Evolutionary conservation across 2,329 filamentous ascomycete genomes (phyloP).

Genomic region (Pseudogymnoascus sp.): DNA sequence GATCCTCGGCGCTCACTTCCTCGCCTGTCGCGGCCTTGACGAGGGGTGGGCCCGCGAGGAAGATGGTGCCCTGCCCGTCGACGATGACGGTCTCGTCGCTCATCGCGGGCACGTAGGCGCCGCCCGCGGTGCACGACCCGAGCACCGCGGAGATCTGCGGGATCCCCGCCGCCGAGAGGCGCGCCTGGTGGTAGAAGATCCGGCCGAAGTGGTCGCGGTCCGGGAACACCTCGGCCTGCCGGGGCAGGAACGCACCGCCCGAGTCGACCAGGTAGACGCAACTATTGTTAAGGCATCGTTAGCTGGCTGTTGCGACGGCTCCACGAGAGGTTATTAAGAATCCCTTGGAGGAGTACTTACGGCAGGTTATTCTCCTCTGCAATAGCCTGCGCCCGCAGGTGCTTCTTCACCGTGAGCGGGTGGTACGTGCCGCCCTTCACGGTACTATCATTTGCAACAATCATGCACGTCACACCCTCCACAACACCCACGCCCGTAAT

Average conservation of each 20-base stretch:
- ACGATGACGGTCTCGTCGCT: conserved; percentile 97
- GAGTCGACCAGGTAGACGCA: conserved; percentile 97
- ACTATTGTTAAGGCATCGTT: conserved; percentile 29
- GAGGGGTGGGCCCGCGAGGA: conserved; percentile 86
- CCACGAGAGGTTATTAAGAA: neutral
- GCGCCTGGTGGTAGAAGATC: conserved; percentile 96
- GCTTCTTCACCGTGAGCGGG: conserved; percentile 96
- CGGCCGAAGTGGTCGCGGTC: conserved; percentile 89
- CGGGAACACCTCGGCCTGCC: too few species aligned
- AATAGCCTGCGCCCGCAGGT: conserved; percentile 83
- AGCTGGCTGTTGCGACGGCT: neutral
- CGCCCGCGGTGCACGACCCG: conserved; percentile 93
- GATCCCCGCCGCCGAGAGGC: too few species aligned
- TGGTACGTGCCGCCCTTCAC: conserved; percentile 98
- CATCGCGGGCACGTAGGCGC: conserved; percentile 95
- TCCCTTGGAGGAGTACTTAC: conserved; percentile 36
- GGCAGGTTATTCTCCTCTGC: conserved; percentile 77
- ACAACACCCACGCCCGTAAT: conserved; percentile 89
- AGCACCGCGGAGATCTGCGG: too few species aligned
- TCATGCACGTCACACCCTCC: conserved; percentile 84
- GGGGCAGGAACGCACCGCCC: too few species aligned
- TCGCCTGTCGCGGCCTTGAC: conserved; percentile 96
- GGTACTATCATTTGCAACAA: conserved; percentile 93
- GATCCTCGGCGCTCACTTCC: conserved; percentile 84
- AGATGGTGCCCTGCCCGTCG: conserved; percentile 92